A percentile compares a stretch with the other conserved stretches of the same genome.
Evolutionary conservation across 306 rosid species (phyloP).

Genomic region (Rubus idaeus): DNA sequence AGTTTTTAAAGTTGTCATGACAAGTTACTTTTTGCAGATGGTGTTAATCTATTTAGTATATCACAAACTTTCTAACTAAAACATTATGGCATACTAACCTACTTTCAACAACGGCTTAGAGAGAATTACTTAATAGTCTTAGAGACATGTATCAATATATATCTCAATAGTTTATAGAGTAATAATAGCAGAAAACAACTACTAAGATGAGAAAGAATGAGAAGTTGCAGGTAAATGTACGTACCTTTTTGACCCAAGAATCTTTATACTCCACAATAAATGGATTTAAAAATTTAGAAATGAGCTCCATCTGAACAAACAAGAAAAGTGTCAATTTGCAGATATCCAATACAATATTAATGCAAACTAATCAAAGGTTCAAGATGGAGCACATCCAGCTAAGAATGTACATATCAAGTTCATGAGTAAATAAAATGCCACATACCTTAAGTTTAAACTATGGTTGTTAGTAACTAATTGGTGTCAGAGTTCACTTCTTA

Average conservation of each 20-base stretch:
- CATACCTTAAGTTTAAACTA: too few relatives aligned
- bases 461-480: too few relatives aligned
- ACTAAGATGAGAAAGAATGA: conserved; percentile 3
- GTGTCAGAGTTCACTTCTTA: too few relatives aligned
- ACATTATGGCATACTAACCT: neutral
- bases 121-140: neutral
- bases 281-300: conserved; percentile 80
- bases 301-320: conserved; percentile 86
- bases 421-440: too few relatives aligned
- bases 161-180: neutral
- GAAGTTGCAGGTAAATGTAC: conserved; percentile 7
- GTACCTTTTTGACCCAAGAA: conserved; percentile 99
- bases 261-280: conserved; percentile 98
- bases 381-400: conserved; percentile 9
- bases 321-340: conserved; percentile 7
- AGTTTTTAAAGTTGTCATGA: neutral
- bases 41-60: neutral
- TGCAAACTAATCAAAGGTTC: conserved; percentile 16
- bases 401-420: neutral
- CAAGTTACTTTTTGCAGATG: neutral
- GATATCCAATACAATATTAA: neutral
- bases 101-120: neutral
- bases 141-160: neutral
- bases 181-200: neutral
- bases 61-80: neutral